Base-by-base conservation (phyloP, 768 basidiomycete genomes). In the Tricholomella constricta region DNA sequence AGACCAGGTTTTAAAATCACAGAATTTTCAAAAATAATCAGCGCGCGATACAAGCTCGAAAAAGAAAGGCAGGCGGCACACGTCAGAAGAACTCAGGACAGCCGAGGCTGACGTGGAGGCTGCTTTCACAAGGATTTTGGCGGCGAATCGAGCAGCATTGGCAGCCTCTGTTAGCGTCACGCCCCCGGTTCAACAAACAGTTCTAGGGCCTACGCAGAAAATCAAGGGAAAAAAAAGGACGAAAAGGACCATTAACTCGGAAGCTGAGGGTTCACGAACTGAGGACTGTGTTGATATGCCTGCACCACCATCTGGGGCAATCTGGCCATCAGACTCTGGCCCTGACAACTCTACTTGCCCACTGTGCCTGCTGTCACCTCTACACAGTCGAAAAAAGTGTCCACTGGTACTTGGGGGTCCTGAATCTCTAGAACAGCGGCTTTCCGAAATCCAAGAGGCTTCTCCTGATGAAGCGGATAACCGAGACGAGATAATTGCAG, bases 361-460 rank as follows among this genome's bases (percentile, higher is more conserved):
- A 35, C 66, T 82, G 19, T 86, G 84, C 64, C 65, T 69, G 17
- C 64, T 64, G 40, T 56, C 58, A 4, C 76, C 79, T 6, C 68
- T 71, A 34, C 85, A 86, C 55, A 66, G 72, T 47, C 77, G 75
- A n/a, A 71, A 72, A 45, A 64, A 64, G 38, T 86, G 85, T 62
- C 80, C 80, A 5, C 63, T 76, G 20, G 69, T 86, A 22, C 52
- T 68, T 22, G 71, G 71, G 32, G 79, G 81, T 9, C 61, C 75
- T 0, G 65, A 68, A 7, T 63, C 74, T 7, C 73, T 86, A 58
- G 70, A 68, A 55, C 67, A 66, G 45, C 80, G 82, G 48, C 64
- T 86, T 37, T 65, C 60, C 7, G 76, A 80, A 55, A 64, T 84
- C 17, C 65, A 71, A 59, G 56, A 67, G 60, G 55, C 59, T 34